Percentiles rank a stretch among this genome's conserved stretches.
Evolutionary conservation across 2,329 filamentous ascomycete genomes (phyloP).

Genomic region (Aureobasidium zeae): DNA sequence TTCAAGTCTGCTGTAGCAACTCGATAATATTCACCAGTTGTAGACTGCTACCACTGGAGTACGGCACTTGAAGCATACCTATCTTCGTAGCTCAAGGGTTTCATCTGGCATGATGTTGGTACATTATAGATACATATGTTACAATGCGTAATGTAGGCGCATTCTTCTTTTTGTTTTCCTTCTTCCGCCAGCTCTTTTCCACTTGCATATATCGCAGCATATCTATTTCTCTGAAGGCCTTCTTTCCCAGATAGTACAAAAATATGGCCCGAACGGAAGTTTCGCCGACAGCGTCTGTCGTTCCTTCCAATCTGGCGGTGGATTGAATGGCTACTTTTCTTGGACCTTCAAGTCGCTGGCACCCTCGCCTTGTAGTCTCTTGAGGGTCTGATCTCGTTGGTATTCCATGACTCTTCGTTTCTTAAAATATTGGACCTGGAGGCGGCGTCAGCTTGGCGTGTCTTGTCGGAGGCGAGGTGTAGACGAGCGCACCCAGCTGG

Average conservation of each 20-base stretch:
- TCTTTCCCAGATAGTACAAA: too few species aligned
- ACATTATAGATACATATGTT: constrained; percentile 11
- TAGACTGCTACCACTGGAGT: not conserved
- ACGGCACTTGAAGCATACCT: not conserved
- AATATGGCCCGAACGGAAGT: not conserved
- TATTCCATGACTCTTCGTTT: constrained; percentile 88
- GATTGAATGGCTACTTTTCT: constrained; percentile 7
- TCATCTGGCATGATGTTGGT: constrained; percentile 8
- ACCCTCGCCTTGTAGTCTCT: constrained; percentile 50
- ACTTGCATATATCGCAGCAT: too few species aligned
- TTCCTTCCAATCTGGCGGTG: too few species aligned
- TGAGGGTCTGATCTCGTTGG: constrained; percentile 71
- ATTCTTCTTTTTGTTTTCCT: too few species aligned
- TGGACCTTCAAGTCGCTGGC: constrained; percentile 20
- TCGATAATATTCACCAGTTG: too few species aligned
- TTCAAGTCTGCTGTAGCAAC: too few species aligned
- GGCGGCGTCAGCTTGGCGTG: constrained; percentile 4
- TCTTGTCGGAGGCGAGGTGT: too few species aligned
- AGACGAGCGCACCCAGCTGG: constrained; percentile 76
- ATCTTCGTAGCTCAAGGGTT: not conserved
- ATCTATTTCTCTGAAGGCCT: too few species aligned
- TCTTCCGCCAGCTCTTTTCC: too few species aligned
- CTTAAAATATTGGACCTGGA: constrained; percentile 94
- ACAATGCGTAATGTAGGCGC: too few species aligned
- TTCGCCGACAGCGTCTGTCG: not conserved